Evolutionary conservation across 495 filamentous ascomycete species (phyloP).

Genomic region (Penicillium subrubescens): DNA sequence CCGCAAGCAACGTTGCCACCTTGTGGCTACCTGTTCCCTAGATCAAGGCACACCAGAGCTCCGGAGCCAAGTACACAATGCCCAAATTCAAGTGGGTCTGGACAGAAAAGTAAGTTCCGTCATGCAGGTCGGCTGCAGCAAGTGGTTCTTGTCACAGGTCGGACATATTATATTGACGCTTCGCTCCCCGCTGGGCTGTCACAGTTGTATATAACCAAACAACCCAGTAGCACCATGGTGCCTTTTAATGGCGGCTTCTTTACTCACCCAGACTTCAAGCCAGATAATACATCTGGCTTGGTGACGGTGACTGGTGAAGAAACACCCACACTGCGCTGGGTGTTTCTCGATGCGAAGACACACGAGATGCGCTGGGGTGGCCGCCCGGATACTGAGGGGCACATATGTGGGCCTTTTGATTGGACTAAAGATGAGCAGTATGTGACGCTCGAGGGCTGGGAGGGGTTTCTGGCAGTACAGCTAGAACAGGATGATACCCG

Average conservation of each 20-base stretch:
- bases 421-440: slow-evolving; percentile 31
- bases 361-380: slow-evolving; percentile 34
- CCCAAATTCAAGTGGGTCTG: slow-evolving; percentile 29
- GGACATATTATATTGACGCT: not conserved
- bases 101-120: slow-evolving; percentile 29
- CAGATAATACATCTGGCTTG: slow-evolving; percentile 26
- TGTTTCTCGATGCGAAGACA: slow-evolving; percentile 27
- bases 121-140: slow-evolving; percentile 7
- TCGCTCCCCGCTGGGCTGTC: not conserved
- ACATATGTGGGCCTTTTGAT: slow-evolving; percentile 34
- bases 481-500: slow-evolving; percentile 21
- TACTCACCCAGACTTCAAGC: slow-evolving; percentile 27
- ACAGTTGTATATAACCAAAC: slow-evolving; percentile 34
- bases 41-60: slow-evolving; percentile 21
- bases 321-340: slow-evolving; percentile 31
- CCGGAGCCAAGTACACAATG: slow-evolving; percentile 32
- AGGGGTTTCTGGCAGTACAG: slow-evolving; percentile 31
- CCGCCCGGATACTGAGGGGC: slow-evolving; percentile 24
- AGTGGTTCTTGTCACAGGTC: not conserved
- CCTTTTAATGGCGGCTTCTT: slow-evolving; percentile 33
- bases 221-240: slow-evolving; percentile 22
- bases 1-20: slow-evolving; percentile 27
- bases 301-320: slow-evolving; percentile 31
- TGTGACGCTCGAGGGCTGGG: slow-evolving; percentile 29
- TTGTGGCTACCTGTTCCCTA: slow-evolving; percentile 26